Evolutionary conservation across 495 filamentous ascomycete genomes (phyloP), one percentile per base, ranked within the genome.

Genomic region (Daldinia grandis): DNA sequence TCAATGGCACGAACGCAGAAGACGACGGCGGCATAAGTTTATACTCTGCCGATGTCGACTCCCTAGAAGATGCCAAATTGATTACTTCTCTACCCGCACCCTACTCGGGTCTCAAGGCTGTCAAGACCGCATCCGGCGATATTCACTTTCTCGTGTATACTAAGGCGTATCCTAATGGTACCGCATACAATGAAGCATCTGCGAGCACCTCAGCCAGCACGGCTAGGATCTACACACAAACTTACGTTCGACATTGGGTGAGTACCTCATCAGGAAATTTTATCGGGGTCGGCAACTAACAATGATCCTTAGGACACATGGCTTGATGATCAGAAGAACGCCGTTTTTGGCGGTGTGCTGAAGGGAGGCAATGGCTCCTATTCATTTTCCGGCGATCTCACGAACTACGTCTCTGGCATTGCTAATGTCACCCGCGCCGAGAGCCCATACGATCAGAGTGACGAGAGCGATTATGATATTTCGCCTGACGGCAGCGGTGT

Each of bases 111-210:
- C 78, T 93, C 51, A 93, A 90, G 64, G 74, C 91, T 10, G 85
- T 80, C 1, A 62, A 79, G n/a, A 76, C 89, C 15, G 81, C 84
- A 17, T 78, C 84, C 0, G 84, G 83, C n/a, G 82, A 84, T 64
- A 84, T 89, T 66, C 88, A 88, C 28, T 86, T 93, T 62, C 86
- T 91, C 24, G 79, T 93, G 15, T 85, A 86, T 59, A 83, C 81
- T 14, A 76, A 87, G 65, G 84, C 87, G 0, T 85, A 82, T 58
- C 76, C 82, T n/a, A 85, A 88, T 64, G 87, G 87, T 15, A 87
- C 84, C 0, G 81, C 82, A 0, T 89, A 88, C 72, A 90, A 90
- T 47, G 76, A 78, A 12, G 78, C 87, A 35, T 62, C 79, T 0
- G 87, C 81, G 1, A 73, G 73, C 27, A 79, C 76, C 4, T 78